Conservation (phyloP, 2,329 filamentous ascomycete species). For the Anthostomella pinea region DNA sequence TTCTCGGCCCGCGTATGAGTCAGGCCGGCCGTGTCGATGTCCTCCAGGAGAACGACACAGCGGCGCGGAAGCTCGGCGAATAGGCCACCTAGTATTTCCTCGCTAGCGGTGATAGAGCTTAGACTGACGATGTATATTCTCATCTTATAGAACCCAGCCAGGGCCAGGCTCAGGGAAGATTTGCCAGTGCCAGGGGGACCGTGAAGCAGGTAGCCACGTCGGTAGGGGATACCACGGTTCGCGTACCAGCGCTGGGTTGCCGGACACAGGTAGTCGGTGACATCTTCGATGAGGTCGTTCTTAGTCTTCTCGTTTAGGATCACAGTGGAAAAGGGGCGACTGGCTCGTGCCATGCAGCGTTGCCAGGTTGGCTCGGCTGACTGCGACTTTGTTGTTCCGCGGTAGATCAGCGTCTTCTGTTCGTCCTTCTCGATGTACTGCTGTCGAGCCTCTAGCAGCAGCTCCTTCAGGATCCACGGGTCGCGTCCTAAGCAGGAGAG, state of each 20-base stretch:
- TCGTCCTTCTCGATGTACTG: slow-evolving; percentile 56
- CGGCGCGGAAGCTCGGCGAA: slow-evolving; percentile 66
- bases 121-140: slow-evolving; percentile 71
- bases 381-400: slow-evolving; percentile 45
- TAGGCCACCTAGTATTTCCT: slow-evolving; percentile 62
- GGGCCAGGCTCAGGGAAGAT: slow-evolving; percentile 66
- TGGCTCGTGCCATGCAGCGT: slow-evolving; percentile 58
- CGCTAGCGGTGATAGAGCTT: slow-evolving; percentile 59
- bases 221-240: slow-evolving; percentile 80
- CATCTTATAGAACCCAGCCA: slow-evolving; percentile 68
- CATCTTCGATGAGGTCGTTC: slow-evolving; percentile 56
- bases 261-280: slow-evolving; percentile 61
- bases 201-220: slow-evolving; percentile 77
- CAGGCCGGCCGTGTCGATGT: slow-evolving; percentile 71
- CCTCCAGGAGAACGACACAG: slow-evolving; percentile 72
- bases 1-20: slow-evolving; percentile 54
- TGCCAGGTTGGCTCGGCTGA: slow-evolving; percentile 52
- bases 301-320: slow-evolving; percentile 62
- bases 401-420: slow-evolving; percentile 64
- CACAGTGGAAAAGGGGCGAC: slow-evolving; percentile 62
- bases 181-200: slow-evolving; percentile 82
- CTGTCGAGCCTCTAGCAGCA: slow-evolving; percentile 56
- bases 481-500: slow-evolving; percentile 61
- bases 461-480: slow-evolving; percentile 58
- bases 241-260: slow-evolving; percentile 74